phyloP scores from a whole-genome alignment of 2,329 filamentous ascomycete species.

The Sphaerulina vaccinii region DNA sequence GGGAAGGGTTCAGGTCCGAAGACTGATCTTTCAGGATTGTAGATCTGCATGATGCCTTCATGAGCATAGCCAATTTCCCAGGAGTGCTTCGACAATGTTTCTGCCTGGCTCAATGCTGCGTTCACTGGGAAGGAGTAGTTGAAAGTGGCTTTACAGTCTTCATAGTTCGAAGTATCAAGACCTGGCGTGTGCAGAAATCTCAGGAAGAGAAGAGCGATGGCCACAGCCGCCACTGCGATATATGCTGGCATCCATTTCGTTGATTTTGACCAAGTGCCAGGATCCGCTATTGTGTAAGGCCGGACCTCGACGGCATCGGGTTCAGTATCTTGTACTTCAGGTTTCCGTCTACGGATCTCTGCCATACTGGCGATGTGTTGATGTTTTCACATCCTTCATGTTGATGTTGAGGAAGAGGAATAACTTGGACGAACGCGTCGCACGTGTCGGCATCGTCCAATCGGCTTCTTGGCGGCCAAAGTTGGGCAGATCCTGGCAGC shows the following conservation, averaged over 20 bases:
- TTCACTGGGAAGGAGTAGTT: slow-evolving; percentile 31
- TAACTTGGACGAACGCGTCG: too few relatives aligned
- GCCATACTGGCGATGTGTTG: slow-evolving; percentile 4
- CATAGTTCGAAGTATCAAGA: slow-evolving; percentile 23
- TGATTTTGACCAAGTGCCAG: slow-evolving; percentile 25
- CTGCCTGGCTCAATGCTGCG: slow-evolving; percentile 32
- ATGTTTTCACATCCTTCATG: neutral
- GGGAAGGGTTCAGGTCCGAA: slow-evolving; percentile 42
- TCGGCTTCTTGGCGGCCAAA: too few relatives aligned
- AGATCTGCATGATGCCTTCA: slow-evolving; percentile 44
- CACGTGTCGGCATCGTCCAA: too few relatives aligned
- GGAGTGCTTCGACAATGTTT: slow-evolving; percentile 38
- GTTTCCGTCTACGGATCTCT: neutral
- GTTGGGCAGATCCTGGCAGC: too few relatives aligned
- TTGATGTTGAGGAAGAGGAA: too few relatives aligned
- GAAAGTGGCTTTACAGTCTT: slow-evolving; percentile 29
- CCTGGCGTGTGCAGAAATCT: slow-evolving; percentile 17
- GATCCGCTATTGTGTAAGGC: slow-evolving; percentile 25
- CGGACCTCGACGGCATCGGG: neutral
- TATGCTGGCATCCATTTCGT: slow-evolving; percentile 24
- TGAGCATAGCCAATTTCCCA: slow-evolving; percentile 46
- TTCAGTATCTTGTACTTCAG: neutral
- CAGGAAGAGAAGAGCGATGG: slow-evolving; percentile 23
- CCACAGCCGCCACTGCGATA: slow-evolving; percentile 17
- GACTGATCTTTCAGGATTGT: slow-evolving; percentile 39